A percentile compares a stretch with the other conserved stretches of the same genome.
Conservation (phyloP, 306 rosid genomes). For the Myrica gale region DNA sequence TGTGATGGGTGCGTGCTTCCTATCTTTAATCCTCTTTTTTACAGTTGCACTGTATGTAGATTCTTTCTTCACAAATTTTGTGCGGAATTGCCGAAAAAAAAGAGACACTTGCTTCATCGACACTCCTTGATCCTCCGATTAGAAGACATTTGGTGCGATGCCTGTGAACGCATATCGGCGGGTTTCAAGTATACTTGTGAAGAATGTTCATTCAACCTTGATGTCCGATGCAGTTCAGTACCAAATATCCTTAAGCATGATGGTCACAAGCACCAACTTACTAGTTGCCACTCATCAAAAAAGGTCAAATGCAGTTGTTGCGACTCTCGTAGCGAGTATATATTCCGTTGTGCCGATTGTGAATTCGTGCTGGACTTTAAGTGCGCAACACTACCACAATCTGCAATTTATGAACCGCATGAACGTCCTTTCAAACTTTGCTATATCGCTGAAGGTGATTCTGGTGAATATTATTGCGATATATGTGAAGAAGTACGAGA, state of each 20-base stretch:
- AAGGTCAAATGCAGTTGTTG: not conserved
- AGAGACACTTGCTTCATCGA: not conserved
- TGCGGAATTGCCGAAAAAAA: not conserved
- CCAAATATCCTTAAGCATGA: not conserved
- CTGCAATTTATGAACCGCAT: not conserved
- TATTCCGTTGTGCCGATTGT: not conserved
- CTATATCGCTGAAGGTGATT: not conserved
- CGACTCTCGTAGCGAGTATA: not conserved
- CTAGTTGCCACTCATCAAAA: not conserved
- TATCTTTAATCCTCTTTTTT: not conserved
- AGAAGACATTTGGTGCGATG: fast-evolving
- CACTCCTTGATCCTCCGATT: not conserved
- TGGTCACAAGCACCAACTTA: not conserved
- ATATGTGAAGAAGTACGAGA: not conserved
- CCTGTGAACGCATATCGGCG: fast-evolving
- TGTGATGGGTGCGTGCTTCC: not conserved
- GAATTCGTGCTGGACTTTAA: not conserved
- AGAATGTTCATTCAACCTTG: fast-evolving
- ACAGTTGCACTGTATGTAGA: fast-evolving
- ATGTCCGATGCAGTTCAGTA: not conserved
- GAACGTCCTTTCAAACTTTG: not conserved
- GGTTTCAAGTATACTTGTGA: not conserved
- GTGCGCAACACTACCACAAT: not conserved
- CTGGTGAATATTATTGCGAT: not conserved
- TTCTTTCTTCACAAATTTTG: not conserved